Base-by-base conservation (phyloP, 1,284 basidiomycete genomes). In the Ceratobasidium sp. region DNA sequence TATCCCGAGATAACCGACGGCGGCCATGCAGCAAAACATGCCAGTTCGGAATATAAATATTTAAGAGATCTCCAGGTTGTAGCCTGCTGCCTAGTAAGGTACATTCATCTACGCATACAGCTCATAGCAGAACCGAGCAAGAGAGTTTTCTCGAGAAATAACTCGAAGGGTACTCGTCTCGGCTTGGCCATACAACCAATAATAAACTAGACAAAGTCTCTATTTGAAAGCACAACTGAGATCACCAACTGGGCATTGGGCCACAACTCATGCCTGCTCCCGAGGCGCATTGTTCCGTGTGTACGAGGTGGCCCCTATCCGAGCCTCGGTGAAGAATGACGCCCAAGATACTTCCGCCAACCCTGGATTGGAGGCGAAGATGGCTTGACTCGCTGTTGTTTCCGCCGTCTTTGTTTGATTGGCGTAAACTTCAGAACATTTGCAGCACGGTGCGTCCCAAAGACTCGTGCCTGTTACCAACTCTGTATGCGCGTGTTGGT, bases 321-420 rank as follows among this genome's bases (percentile, higher is more conserved):
- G 64, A 49, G 13, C 19, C 13, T 66, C 64, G 25, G 64, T 66
- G 43, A 66, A 66, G 49, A 66, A 66, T 19, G 64, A 66, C 11
- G 64, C 64, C 64, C 64, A 66, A 51, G 44, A 66, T 29, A 66
- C 7, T 15, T 51, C 64, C 49, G 15, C 22, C 13, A 66, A 34
- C 4, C 46, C 49, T 32, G 44, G 22, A 29, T 49, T 22, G 25
- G 44, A 49, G 4, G 1, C 22, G 34, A 66, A 66, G 15, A 66
- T 32, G 29, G 44, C 44, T 8, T 19, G 29, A 29, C 49, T 66
- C 32, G 64, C 64, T 2, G 25, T 51, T 51, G 22, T 29, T 44
- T 66, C 64, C n/a, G 64, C 64, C 2, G 25, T 51, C 19, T 25
- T 49, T 17, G 64, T 66, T 9, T 15, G 2, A 13, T 34, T 29